Conservation (phyloP, 1,284 basidiomycete species). For the Laetiporus sulphureus region DNA sequence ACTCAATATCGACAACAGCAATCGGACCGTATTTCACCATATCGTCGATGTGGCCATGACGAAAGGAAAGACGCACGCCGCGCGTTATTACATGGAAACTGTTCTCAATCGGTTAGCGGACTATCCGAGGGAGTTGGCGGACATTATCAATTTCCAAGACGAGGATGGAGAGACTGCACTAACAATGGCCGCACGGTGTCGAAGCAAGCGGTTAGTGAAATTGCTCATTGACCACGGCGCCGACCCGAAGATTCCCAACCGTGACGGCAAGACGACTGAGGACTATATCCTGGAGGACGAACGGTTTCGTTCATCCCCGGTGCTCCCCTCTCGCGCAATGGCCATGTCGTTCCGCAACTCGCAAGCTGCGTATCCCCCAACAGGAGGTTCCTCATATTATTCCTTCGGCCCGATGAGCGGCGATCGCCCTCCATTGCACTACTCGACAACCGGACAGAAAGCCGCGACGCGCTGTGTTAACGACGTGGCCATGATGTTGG, state of each 20-base stretch:
- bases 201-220: constrained; percentile 96
- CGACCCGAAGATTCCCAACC: constrained; percentile 92
- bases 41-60: constrained; percentile 98
- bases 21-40: constrained; percentile 98
- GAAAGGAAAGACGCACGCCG: constrained; percentile 96
- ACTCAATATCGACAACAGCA: constrained; percentile 97
- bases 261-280: constrained; percentile 95
- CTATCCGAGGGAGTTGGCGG: constrained; percentile 94
- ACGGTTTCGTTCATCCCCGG: constrained; percentile 89
- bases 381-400: constrained; percentile 31
- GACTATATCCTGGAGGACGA: constrained; percentile 99
- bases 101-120: constrained; percentile 87
- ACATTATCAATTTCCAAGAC: constrained; percentile 99
- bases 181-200: constrained; percentile 93
- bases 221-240: constrained; percentile 95
- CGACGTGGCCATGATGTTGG: constrained; percentile 84
- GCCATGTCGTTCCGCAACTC: constrained; percentile 65
- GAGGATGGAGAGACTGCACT: constrained; percentile 98
- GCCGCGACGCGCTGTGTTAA: constrained; percentile 81
- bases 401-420: constrained; percentile 42
- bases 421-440: constrained; percentile 72
- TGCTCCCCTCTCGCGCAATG: constrained; percentile 56
- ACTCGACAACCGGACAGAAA: constrained; percentile 83
- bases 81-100: constrained; percentile 98
- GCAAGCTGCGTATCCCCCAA: constrained; percentile 47